Percentiles rank a stretch among this genome's conserved stretches.
phyloP scores from a whole-genome alignment of 140 eudicot genomes.

The Ambrosia hybrid region DNA sequence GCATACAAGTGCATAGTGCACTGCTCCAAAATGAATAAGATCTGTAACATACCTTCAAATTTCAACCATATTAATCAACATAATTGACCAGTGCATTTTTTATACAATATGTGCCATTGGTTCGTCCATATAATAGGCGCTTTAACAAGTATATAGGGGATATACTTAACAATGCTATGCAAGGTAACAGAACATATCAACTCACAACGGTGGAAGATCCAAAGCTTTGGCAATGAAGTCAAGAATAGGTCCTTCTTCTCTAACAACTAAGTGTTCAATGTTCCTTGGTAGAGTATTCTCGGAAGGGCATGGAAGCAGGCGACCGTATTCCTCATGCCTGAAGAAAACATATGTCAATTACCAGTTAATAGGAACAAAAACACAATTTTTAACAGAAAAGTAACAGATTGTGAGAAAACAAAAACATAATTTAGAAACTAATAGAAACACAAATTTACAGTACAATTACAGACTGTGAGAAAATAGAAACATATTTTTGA shows the following conservation, averaged over 20 bases:
- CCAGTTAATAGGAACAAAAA: not conserved
- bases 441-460: too few species aligned
- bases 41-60: constrained; percentile 81
- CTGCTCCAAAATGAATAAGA: constrained; percentile 92
- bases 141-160: too few species aligned
- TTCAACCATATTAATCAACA: constrained; percentile 30
- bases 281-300: constrained; percentile 60
- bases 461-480: not conserved
- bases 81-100: too few species aligned
- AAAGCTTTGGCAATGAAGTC: constrained; percentile 62
- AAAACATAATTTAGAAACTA: too few species aligned
- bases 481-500: not conserved
- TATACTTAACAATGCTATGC: not conserved
- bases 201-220: constrained; percentile 83
- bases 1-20: constrained; percentile 82
- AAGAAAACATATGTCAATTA: constrained; percentile 6
- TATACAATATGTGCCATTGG: too few species aligned
- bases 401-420: too few species aligned
- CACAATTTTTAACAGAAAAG: not conserved
- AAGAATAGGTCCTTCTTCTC: constrained; percentile 60
- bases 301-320: constrained; percentile 81
- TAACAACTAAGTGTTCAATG: constrained; percentile 75
- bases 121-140: too few species aligned
- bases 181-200: not conserved
- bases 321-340: constrained; percentile 56